phyloP scores from a whole-genome alignment of 306 rosid species.

The Styphnolobium japonicum region DNA sequence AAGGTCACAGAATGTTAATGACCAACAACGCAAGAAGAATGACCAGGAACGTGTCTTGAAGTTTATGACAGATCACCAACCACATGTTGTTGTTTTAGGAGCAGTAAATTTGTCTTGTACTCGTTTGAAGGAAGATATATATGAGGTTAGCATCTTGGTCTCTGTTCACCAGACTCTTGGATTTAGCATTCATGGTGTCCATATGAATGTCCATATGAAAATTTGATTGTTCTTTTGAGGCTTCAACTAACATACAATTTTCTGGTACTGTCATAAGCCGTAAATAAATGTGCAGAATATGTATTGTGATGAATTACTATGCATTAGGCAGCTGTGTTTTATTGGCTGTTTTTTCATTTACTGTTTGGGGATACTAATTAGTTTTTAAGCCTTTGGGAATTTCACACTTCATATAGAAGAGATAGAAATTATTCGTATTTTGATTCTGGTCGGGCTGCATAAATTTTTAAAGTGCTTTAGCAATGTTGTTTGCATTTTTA shows the following conservation, averaged over 20 bases:
- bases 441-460: background rate
- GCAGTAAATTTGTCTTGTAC: constrained; percentile 91
- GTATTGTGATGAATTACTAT: too few species aligned
- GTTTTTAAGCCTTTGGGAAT: background rate
- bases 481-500: background rate
- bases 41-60: constrained; percentile 92
- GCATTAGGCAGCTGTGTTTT: too few species aligned
- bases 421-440: background rate
- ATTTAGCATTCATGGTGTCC: background rate
- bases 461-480: background rate
- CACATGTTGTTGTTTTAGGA: constrained; percentile 94
- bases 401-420: background rate
- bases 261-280: background rate
- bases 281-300: too few species aligned
- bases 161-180: background rate
- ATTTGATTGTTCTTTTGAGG: background rate
- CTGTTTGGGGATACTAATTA: background rate
- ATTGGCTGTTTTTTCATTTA: background rate
- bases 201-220: background rate
- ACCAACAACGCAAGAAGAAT: constrained; percentile 89
- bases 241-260: background rate
- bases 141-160: constrained; percentile 65
- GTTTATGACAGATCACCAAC: constrained; percentile 99
- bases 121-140: constrained; percentile 90
- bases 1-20: constrained; percentile 74